These are phyloP conservation scores for Phlyctochytrium bullatum DNA, from an alignment of 192 early-diverging fungal species.

Conservation along the genomic window DNA sequence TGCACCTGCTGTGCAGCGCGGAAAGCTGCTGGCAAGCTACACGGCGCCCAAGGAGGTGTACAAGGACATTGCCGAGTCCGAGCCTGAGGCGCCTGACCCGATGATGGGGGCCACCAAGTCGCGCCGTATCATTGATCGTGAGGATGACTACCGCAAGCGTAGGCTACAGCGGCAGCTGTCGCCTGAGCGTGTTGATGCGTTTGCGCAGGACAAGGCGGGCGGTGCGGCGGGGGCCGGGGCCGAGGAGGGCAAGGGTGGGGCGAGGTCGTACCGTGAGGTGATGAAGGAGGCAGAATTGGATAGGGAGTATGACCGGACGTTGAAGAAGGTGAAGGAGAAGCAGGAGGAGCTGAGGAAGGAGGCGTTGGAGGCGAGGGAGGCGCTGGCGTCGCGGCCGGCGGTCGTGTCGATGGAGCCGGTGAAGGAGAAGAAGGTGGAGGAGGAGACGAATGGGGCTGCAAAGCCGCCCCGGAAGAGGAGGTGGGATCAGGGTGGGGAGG, in stretches of 20 bases:
- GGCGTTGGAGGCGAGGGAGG: conserved; percentile 73
- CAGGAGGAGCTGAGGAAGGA: conserved; percentile 68
- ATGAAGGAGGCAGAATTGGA: conserved; percentile 86
- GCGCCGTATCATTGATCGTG: conserved; percentile 74
- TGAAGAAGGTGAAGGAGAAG: conserved; percentile 69
- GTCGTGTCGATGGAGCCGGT: conserved; percentile 25
- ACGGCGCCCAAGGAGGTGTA: conserved; percentile 79
- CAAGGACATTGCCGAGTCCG: conserved; percentile 55
- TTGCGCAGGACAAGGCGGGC: background rate
- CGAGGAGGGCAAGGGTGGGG: conserved; percentile 29
- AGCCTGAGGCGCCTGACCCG: conserved; percentile 41
- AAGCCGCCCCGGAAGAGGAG: conserved; percentile 58
- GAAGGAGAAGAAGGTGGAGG: conserved; percentile 31
- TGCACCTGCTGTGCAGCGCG: conserved; percentile 31
- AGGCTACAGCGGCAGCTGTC: conserved; percentile 74
- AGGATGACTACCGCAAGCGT: conserved; percentile 83
- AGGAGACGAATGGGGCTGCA: background rate
- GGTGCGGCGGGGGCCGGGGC: background rate
- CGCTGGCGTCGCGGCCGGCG: conserved; percentile 52
- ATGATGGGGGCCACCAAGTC: conserved; percentile 54
- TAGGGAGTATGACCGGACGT: conserved; percentile 71
- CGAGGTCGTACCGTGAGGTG: conserved; percentile 77
- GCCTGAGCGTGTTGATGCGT: conserved; percentile 58
- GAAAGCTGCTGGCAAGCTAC: conserved; percentile 64
- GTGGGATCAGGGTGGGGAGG: conserved; percentile 70